phyloP scores from a whole-genome alignment of 2,329 filamentous ascomycete genomes.

The Cyphellophora europaea region DNA sequence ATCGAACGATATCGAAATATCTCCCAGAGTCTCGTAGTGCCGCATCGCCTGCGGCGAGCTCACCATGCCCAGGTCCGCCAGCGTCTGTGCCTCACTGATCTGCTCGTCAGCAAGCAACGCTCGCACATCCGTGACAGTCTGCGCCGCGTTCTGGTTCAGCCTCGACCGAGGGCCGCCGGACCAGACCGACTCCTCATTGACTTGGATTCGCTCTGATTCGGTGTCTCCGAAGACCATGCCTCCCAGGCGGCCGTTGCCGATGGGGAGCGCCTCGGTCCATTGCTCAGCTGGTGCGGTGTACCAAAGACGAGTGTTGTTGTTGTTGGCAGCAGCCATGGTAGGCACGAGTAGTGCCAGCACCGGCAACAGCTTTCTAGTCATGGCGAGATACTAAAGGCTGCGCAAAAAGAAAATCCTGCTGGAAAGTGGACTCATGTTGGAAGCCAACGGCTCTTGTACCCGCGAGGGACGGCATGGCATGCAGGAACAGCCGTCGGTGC shows the following conservation, averaged over 20 bases:
- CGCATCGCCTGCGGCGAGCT: constrained; percentile 17
- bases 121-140: constrained; percentile 2
- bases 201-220: constrained; percentile 12
- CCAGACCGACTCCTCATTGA: constrained; percentile 22
- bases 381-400: too few species aligned
- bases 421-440: too few species aligned
- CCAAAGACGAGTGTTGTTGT: constrained; percentile 44
- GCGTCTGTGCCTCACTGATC: constrained; percentile 1
- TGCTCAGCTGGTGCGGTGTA: constrained; percentile 20
- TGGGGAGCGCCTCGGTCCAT: constrained; percentile 35
- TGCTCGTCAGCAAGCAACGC: constrained; percentile 1
- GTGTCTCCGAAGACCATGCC: constrained; percentile 15
- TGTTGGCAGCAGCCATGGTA: constrained; percentile 1
- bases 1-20: constrained; percentile 31
- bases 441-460: too few species aligned
- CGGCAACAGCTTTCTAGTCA: too few species aligned
- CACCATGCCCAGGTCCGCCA: constrained; percentile 1
- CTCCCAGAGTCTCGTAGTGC: constrained; percentile 38
- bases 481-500: too few species aligned
- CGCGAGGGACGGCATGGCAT: too few species aligned
- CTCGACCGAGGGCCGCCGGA: constrained; percentile 15
- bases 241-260: constrained; percentile 41
- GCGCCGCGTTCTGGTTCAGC: constrained; percentile 3
- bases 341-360: too few species aligned
- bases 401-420: too few species aligned